Evolutionary conservation across 148 eudicot genomes (phyloP).

Genomic region (Silene latifolia): DNA sequence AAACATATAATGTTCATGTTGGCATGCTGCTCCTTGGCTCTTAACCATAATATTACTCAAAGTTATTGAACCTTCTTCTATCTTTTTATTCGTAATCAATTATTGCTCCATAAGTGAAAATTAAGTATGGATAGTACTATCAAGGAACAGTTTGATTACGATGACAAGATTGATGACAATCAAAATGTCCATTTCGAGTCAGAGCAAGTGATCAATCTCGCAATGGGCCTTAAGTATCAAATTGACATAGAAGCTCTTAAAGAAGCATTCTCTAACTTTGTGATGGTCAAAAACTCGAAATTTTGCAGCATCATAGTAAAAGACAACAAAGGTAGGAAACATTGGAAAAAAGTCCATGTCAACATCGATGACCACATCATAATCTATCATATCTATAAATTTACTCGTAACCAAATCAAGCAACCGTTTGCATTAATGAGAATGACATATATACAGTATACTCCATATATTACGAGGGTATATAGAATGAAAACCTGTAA

Average conservation of each 20-base stretch:
- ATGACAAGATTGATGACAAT: not conserved
- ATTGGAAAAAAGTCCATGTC: conserved; percentile 46
- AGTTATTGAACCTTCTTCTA: not conserved
- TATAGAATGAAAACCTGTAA: too few species aligned
- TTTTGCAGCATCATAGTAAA: conserved; percentile 61
- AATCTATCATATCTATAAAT: too few species aligned
- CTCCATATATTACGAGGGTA: too few species aligned
- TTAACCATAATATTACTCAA: too few species aligned
- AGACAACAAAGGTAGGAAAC: conserved; percentile 33
- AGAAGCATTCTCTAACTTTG: conserved; percentile 23
- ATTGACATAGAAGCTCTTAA: conserved; percentile 38
- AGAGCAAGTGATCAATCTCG: conserved; percentile 44
- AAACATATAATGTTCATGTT: not conserved
- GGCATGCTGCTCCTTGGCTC: not conserved
- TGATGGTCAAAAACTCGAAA: conserved; percentile 53
- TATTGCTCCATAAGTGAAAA: not conserved
- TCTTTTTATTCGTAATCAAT: too few species aligned
- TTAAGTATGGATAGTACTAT: not conserved
- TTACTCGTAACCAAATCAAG: too few species aligned
- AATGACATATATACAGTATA: too few species aligned
- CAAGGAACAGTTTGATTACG: not conserved
- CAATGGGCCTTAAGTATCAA: conserved; percentile 32
- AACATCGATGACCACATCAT: conserved; percentile 54
- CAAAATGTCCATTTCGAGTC: conserved; percentile 16
- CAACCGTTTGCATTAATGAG: too few species aligned